phyloP scores from a whole-genome alignment of 139 green algal genomes.

The Chlamydomonas eustigma region DNA sequence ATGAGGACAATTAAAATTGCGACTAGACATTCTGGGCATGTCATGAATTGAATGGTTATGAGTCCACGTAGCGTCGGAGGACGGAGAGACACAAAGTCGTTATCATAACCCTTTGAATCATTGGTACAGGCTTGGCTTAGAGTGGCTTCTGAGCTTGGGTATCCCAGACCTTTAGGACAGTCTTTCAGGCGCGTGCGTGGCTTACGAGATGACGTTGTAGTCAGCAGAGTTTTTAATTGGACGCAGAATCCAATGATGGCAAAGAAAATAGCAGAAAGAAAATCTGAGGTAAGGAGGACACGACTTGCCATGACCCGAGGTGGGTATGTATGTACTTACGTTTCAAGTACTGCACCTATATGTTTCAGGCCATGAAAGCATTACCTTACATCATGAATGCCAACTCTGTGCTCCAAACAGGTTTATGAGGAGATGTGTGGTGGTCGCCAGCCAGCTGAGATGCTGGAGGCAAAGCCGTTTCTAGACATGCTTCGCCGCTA shows the following conservation, averaged over 20 bases:
- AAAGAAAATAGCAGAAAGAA: slow-evolving; percentile 61
- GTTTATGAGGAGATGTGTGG: slow-evolving; percentile 26
- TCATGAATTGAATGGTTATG: too few species aligned
- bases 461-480: slow-evolving; percentile 57
- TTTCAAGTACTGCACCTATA: background rate
- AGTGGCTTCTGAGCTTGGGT: slow-evolving; percentile 78
- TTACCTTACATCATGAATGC: too few species aligned
- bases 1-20: too few species aligned
- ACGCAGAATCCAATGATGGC: slow-evolving; percentile 73
- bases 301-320: slow-evolving; percentile 12
- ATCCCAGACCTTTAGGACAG: slow-evolving; percentile 63
- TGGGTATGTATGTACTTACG: background rate
- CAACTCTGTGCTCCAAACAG: too few species aligned
- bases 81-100: too few species aligned
- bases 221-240: slow-evolving; percentile 88
- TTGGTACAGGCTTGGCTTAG: slow-evolving; percentile 66
- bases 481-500: slow-evolving; percentile 68
- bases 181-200: slow-evolving; percentile 59
- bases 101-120: too few species aligned
- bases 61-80: too few species aligned
- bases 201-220: slow-evolving; percentile 89
- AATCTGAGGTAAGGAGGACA: slow-evolving; percentile 65
- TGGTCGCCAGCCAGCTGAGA: slow-evolving; percentile 30
- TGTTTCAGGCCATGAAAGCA: background rate
- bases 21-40: too few species aligned